Percentiles rank a stretch among this genome's conserved stretches.
Evolutionary conservation across 768 basidiomycete species (phyloP).

Genomic region (Exsudoporus frostii): DNA sequence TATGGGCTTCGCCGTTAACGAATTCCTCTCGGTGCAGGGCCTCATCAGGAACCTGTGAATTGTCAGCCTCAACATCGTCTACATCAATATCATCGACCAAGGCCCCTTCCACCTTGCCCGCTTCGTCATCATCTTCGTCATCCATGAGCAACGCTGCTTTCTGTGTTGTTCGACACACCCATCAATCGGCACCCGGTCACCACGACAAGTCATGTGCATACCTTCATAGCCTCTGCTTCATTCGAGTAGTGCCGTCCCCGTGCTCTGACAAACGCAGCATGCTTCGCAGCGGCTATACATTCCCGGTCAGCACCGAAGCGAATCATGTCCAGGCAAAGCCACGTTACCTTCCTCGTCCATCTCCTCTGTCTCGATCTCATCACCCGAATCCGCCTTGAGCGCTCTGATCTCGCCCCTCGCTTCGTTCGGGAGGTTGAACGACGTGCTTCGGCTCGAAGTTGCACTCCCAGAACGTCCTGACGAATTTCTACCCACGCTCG

Average conservation of each 20-base stretch:
- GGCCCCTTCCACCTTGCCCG: neutral
- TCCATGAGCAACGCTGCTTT: constrained; percentile 62
- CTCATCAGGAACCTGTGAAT: neutral
- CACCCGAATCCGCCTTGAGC: constrained; percentile 38
- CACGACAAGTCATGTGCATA: constrained; percentile 25
- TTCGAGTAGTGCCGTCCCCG: constrained; percentile 86
- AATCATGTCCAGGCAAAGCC: neutral
- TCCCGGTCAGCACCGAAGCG: neutral
- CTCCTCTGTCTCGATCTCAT: constrained; percentile 71
- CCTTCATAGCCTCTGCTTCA: constrained; percentile 93
- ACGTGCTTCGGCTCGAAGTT: constrained; percentile 75
- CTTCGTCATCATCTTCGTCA: constrained; percentile 49
- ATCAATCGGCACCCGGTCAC: neutral
- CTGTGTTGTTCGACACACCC: constrained; percentile 35
- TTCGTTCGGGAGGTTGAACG: constrained; percentile 76
- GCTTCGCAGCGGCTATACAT: constrained; percentile 69
- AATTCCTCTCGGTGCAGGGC: neutral
- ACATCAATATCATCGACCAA: constrained; percentile 17
- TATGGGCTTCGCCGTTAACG: constrained; percentile 24
- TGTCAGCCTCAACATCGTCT: neutral
- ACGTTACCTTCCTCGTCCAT: constrained; percentile 84
- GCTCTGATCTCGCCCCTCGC: constrained; percentile 57
- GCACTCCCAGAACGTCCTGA: constrained; percentile 61
- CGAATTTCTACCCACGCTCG: constrained; percentile 52
- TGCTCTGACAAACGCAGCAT: constrained; percentile 76